phyloP scores from a whole-genome alignment of 2,329 filamentous ascomycete genomes.

The Sporothrix euskadiensis region DNA sequence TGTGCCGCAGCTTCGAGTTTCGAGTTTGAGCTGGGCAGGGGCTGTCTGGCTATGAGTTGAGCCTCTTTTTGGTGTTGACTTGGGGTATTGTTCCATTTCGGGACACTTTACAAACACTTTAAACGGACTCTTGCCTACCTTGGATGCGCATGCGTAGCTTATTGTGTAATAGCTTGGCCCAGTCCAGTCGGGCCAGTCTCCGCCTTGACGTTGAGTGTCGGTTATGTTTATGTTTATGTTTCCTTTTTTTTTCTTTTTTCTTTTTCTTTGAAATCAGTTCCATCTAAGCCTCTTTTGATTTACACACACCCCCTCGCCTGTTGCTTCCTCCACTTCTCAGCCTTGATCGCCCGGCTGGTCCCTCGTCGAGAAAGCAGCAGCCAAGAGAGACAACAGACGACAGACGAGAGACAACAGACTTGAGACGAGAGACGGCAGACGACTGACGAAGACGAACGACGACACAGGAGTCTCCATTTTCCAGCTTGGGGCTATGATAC shows the following conservation, averaged over 20 bases:
- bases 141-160: not conserved
- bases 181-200: not conserved
- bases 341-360: not conserved
- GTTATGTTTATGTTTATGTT: not conserved
- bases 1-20: not conserved
- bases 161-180: no score
- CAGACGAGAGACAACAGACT: not conserved
- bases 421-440: not conserved
- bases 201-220: not conserved
- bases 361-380: not conserved
- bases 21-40: not conserved
- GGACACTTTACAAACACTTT: not conserved
- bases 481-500: not conserved
- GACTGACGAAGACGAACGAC: not conserved
- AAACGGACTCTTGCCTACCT: no score
- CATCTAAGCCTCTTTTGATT: not conserved
- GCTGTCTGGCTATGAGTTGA: not conserved
- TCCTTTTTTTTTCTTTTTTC: not conserved
- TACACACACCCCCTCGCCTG: not conserved
- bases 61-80: not conserved
- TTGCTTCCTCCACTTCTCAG: not conserved
- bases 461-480: not conserved
- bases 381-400: not conserved
- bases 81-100: not conserved
- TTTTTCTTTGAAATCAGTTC: not conserved